phyloP scores from a whole-genome alignment of 1,139 yeast genomes.

The Citeromyces siamensis region DNA sequence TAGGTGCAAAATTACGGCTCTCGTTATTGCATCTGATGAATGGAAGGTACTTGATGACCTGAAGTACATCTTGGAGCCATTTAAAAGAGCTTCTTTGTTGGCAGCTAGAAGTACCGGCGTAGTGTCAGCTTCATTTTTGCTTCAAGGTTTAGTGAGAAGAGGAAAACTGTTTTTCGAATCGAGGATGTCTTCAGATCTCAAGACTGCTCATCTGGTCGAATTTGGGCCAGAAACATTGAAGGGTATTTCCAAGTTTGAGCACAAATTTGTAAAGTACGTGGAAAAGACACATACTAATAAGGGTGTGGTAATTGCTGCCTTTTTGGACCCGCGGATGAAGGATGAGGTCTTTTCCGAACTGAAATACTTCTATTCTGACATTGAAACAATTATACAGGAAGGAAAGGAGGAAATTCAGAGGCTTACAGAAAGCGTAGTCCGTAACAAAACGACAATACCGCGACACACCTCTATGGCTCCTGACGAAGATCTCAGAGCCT shows the following conservation, averaged over 20 bases:
- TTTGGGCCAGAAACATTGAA: neutral
- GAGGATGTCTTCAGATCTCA: neutral
- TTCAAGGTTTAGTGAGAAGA: neutral
- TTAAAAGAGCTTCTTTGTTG: neutral
- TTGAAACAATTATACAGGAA: neutral
- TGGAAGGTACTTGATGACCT: neutral
- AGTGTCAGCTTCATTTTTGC: neutral
- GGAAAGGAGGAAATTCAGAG: neutral
- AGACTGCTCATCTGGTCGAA: neutral
- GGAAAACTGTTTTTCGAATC: neutral
- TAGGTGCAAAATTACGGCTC: too few relatives aligned
- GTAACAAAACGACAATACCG: neutral
- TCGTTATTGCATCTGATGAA: neutral
- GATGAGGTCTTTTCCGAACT: neutral
- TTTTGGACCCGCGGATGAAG: neutral
- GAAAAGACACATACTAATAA: neutral
- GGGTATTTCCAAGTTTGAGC: neutral
- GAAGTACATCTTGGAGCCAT: neutral
- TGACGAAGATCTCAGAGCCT: neutral
- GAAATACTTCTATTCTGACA: neutral
- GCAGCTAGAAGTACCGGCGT: neutral
- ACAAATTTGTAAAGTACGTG: neutral
- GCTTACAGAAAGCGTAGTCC: neutral
- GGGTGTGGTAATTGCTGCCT: neutral
- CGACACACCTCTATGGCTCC: neutral